Percentiles rank a stretch among this genome's conserved stretches.
Conservation (phyloP, 2,329 filamentous ascomycete genomes). For the Xylariaceae sp. region DNA sequence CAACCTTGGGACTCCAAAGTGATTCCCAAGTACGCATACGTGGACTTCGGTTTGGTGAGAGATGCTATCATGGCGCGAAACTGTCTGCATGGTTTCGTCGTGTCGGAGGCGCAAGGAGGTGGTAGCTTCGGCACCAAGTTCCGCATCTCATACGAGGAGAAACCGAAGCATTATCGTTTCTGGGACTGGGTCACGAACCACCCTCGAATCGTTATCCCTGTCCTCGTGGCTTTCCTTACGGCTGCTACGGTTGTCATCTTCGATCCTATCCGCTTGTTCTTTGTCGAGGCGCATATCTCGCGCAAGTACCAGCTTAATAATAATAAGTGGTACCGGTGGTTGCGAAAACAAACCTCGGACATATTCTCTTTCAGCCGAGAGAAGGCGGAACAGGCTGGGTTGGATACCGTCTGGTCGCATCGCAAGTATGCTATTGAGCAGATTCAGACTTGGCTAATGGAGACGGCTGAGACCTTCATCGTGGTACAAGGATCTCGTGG, state of each 20-base stretch:
- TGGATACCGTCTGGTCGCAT: conserved; percentile 83
- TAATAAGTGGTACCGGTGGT: conserved; percentile 71
- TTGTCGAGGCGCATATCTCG: conserved; percentile 83
- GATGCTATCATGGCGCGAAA: conserved; percentile 86
- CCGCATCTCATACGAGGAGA: conserved; percentile 77
- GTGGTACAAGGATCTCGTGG: conserved; percentile 89
- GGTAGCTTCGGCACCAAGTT: conserved; percentile 72
- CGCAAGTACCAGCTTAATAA: conserved; percentile 68
- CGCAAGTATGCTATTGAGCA: conserved; percentile 76
- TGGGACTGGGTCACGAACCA: conserved; percentile 85
- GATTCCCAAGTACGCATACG: conserved; percentile 69
- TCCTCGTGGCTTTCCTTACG: conserved; percentile 74
- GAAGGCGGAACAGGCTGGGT: conserved; percentile 59
- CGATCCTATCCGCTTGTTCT: conserved; percentile 90
- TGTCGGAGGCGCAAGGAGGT: conserved; percentile 64
- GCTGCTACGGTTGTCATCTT: conserved; percentile 83
- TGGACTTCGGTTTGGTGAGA: conserved; percentile 69
- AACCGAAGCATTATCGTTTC: conserved; percentile 69
- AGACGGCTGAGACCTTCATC: conserved; percentile 86
- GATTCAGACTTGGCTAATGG: conserved; percentile 78
- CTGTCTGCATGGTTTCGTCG: conserved; percentile 79
- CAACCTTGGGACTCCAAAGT: conserved; percentile 85
- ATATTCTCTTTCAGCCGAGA: conserved; percentile 56
- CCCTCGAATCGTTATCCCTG: conserved; percentile 80
- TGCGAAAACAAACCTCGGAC: conserved; percentile 66